Base-by-base conservation (phyloP, 495 filamentous ascomycete genomes). In the Podospora tetraspora region DNA sequence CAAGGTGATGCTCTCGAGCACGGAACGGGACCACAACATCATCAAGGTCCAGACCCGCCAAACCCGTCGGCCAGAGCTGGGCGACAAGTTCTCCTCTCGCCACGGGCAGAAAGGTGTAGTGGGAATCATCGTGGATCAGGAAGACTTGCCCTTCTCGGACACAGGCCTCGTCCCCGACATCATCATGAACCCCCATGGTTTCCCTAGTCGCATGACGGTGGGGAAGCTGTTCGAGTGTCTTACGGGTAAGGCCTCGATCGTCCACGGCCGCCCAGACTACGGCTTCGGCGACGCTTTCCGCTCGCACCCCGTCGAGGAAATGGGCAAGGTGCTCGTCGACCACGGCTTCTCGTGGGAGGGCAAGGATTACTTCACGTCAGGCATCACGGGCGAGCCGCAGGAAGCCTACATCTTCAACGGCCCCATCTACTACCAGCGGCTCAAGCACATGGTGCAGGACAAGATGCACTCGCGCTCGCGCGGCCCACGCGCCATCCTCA, bases 161-260 rank as follows among this genome's bases (percentile, higher is more conserved):
- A 82, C 86, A 52, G 96, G 95, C 4, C 89, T 99, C 69, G 87
- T 86, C 56, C 95, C 95, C 0, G 95, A 99, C 77, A 95, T 99
- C 74, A 99, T 99, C 87, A 99, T 99, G 96, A 99, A 99, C 82
- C 95, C 95, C 1, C 95, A 99, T 80, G 95, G 96, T 87, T 98
- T 99, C 85, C 95, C 95, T 9, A 97, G 94, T 12, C 95, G 95
- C 77, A 99, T 99, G 95, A 99, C 95, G 61, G 96, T 99, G 71
- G 95, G 96, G 11, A 98, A 99, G 78, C 92, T 99, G 84, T 84
- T 99, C 63, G 95, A 99, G 78, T 89, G 97, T 58, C 84, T 99
- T 13, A 90, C 94, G 1, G 96, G 96, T 61, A 99, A 99, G 79
- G 94, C 96, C 3, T 91, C 93, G 25, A 89, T 98, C 2, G 76